These are phyloP conservation scores for Plasmodium gonderi DNA, from an alignment of 169 alveolate species.

Conservation along the genomic window DNA sequence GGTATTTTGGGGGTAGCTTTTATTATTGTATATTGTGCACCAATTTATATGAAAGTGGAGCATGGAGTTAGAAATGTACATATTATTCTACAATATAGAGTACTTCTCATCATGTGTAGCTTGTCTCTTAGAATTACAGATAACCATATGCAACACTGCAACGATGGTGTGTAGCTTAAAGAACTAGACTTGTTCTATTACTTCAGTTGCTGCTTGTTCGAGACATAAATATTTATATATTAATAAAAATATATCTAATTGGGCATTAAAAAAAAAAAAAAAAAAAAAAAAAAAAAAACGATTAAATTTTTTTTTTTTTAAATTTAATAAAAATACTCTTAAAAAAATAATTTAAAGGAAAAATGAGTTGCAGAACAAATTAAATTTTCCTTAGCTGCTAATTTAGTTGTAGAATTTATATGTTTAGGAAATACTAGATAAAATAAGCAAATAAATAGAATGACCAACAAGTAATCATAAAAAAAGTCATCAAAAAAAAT, in stretches of 20 bases:
- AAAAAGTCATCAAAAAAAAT: not conserved
- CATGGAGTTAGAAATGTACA: not conserved
- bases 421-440: not conserved
- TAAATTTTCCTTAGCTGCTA: not conserved
- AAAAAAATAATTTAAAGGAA: conserved; percentile 3
- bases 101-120: not conserved
- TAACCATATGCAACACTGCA: not conserved
- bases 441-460: conserved; percentile 1
- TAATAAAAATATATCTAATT: not conserved
- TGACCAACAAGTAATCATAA: not conserved
- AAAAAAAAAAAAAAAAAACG: conserved; percentile 1
- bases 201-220: not conserved
- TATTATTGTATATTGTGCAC: not conserved
- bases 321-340: conserved; percentile 9
- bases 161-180: not conserved
- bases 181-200: not conserved
- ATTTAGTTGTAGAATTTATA: not conserved
- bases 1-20: not conserved
- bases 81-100: not conserved
- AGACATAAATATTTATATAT: not conserved
- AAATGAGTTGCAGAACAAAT: conserved; percentile 5
- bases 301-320: conserved; percentile 11
- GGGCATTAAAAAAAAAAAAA: not conserved
- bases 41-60: not conserved
- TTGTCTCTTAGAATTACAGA: not conserved